Base-by-base conservation (phyloP, 306 rosid species). In the Prunus mume region DNA sequence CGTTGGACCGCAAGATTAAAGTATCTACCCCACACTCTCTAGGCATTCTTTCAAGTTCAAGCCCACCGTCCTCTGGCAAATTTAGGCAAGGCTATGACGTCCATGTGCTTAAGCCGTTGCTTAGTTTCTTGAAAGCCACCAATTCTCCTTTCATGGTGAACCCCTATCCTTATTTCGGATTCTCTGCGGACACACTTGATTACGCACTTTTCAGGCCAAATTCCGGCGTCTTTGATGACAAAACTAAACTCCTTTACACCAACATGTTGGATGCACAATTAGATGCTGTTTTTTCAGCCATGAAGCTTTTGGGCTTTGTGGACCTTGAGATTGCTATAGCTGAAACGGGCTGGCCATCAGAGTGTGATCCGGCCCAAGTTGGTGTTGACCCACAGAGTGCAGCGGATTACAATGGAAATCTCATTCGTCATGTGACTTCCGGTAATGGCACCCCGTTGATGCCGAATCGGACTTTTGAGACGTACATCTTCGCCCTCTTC, bases 241-340 rank as follows among this genome's bases (percentile, higher is more conserved):
- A 77, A 58, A 87, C 89, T 3, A 81, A 70, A 38, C 76, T 85
- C 6, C 45, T 22, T 3, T 93, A 91, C 72, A 83, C 88, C 2
- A 93, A 88, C 81, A 91, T 90, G 98, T 63, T 88, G 43, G 98
- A 93, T 74, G 97, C 97, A 0, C 96, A 93, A 55, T 72, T 93
- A 41, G 97, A 93, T 57, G 91, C 91, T 12, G 86, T 86, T 72
- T 88, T 76, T 74, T 86, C 91, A 0, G 97, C 94, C 0, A 69
- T 86, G 81, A 86, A 86, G n/a, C 17, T 28, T 45, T 54, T 90
- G 87, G 91, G 91, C 45, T 93, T 88, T 79, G 68, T 62, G 19
- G 93, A 83, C n/a, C 58, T 93, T 8, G 88, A 88, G 11, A 93
- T 93, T 56, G 90, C 83, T 9, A 87, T 93, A 10, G 88, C 87